Conservation (phyloP, 352 stramenopile genomes). For the Peronospora destructor region DNA sequence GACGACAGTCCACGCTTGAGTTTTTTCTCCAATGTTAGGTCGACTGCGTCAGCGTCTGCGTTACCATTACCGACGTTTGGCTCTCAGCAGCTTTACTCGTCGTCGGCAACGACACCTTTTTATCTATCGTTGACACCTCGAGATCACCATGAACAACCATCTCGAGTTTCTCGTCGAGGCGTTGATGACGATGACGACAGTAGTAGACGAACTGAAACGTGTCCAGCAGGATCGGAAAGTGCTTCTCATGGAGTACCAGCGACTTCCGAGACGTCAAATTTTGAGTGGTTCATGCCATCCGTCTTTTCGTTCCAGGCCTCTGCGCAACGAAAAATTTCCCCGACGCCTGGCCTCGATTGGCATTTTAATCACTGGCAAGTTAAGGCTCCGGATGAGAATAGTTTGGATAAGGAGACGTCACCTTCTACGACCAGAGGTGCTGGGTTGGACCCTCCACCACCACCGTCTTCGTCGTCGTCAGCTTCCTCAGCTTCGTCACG, state of each 20-base stretch:
- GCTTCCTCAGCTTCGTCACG: conserved; percentile 27
- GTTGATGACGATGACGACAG: conserved; percentile 18
- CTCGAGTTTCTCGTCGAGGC: conserved; percentile 10
- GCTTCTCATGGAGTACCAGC: conserved; percentile 12
- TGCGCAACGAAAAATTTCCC: conserved; percentile 39
- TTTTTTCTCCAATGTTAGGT: conserved; percentile 36
- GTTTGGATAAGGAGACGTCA: conserved; percentile 14
- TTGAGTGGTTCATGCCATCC: conserved; percentile 71
- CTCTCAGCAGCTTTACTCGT: conserved; percentile 42
- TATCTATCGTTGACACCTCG: conserved; percentile 46
- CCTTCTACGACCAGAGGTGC: conserved; percentile 6
- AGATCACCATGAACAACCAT: conserved; percentile 14
- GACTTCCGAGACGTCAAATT: conserved; percentile 37
- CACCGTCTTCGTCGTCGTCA: conserved; percentile 28
- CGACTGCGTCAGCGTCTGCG: conserved; percentile 24
- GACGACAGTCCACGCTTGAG: conserved; percentile 27
- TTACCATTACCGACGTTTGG: conserved; percentile 35
- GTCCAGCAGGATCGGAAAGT: conserved; percentile 5
- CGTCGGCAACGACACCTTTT: conserved; percentile 33
- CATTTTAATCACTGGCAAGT: conserved; percentile 68
- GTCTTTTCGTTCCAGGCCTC: conserved; percentile 69
- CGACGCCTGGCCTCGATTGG: conserved; percentile 61
- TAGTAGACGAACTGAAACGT: conserved; percentile 17
- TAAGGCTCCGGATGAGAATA: conserved; percentile 18
- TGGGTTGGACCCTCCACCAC: conserved; percentile 17